phyloP scores from a whole-genome alignment of 2,329 filamentous ascomycete species.

The Fusarium ramigenum region DNA sequence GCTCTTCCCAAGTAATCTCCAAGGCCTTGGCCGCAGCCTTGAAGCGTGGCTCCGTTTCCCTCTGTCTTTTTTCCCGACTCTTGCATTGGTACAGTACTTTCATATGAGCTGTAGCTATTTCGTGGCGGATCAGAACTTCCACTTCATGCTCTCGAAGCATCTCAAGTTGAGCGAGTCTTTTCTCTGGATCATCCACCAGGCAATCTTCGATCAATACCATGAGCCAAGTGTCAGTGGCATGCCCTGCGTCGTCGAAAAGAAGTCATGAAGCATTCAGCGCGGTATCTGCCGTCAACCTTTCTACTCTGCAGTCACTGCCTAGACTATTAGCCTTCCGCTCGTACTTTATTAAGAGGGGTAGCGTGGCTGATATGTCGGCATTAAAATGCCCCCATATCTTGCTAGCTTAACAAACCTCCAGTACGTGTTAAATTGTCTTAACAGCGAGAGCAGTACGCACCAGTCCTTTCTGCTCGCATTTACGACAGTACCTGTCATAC shows the following conservation, averaged over 20 bases:
- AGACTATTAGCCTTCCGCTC: background rate
- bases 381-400: too few relatives aligned
- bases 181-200: background rate
- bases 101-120: background rate
- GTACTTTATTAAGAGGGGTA: too few relatives aligned
- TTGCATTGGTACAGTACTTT: background rate
- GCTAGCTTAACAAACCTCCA: too few relatives aligned
- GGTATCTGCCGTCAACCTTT: background rate
- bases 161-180: background rate
- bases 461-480: too few relatives aligned
- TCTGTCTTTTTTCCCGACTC: background rate
- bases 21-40: background rate
- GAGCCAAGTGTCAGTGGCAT: background rate
- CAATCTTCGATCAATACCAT: background rate
- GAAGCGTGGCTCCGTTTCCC: background rate
- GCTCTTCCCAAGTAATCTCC: background rate
- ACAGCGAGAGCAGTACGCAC: too few relatives aligned
- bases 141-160: background rate
- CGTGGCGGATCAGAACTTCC: background rate
- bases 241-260: background rate
- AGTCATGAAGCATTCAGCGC: background rate
- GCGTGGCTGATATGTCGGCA: too few relatives aligned
- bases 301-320: background rate
- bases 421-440: too few relatives aligned
- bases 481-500: too few relatives aligned